Evolutionary conservation across 768 basidiomycete species (phyloP).

Genomic region (Trametes punicea): DNA sequence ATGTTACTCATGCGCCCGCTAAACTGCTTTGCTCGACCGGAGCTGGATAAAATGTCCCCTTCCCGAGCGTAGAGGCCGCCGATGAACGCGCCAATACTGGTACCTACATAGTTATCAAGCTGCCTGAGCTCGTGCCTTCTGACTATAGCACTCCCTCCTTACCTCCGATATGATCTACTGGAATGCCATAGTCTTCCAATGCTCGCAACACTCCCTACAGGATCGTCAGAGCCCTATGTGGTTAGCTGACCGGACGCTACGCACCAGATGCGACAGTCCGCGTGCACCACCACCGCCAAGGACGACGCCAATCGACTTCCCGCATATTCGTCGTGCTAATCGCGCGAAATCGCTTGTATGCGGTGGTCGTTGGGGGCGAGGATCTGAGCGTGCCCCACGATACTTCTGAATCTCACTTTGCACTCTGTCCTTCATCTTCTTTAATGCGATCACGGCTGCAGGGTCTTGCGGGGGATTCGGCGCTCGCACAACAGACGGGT

Average conservation of each 20-base stretch:
- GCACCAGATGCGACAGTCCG: constrained; percentile 70
- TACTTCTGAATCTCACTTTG: constrained; percentile 88
- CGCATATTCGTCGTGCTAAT: constrained; percentile 86
- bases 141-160: constrained; percentile 9
- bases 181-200: constrained; percentile 86
- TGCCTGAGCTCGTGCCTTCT: not conserved
- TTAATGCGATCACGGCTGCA: constrained; percentile 83
- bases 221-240: constrained; percentile 20
- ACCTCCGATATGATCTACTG: constrained; percentile 92
- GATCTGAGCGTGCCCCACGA: constrained; percentile 58
- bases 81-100: constrained; percentile 89
- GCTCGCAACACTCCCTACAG: constrained; percentile 89
- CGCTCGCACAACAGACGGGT: constrained; percentile 60
- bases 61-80: constrained; percentile 95
- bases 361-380: constrained; percentile 71
- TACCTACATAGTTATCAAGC: constrained; percentile 40
- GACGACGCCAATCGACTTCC: constrained; percentile 89
- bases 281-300: constrained; percentile 97
- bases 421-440: constrained; percentile 89
- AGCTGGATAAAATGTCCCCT: constrained; percentile 82
- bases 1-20: constrained; percentile 89
- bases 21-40: constrained; percentile 89
- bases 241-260: constrained; percentile 34
- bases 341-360: constrained; percentile 91
- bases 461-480: constrained; percentile 66